Evolutionary conservation across 192 early-diverging fungal genomes (phyloP).

Genomic region (Powellomyces hirtus): DNA sequence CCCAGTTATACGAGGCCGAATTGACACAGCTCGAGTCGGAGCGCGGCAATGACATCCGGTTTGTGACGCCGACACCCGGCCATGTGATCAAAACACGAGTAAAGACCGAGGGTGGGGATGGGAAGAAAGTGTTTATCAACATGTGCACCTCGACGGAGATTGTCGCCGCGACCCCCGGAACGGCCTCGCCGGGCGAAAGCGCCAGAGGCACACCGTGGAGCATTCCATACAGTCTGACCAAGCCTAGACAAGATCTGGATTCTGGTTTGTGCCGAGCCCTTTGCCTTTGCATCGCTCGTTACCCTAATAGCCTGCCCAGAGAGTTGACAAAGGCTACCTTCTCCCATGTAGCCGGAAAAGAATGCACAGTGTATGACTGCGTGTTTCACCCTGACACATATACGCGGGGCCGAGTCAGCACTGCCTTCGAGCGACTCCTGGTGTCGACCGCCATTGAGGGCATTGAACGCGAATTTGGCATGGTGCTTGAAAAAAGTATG

Average conservation of each 20-base stretch:
- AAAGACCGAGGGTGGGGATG: slow-evolving; percentile 6
- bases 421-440: slow-evolving; percentile 43
- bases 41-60: slow-evolving; percentile 50
- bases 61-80: slow-evolving; percentile 47
- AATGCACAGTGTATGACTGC: slow-evolving; percentile 54
- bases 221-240: slow-evolving; percentile 53
- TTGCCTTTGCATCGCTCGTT: background rate
- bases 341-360: slow-evolving; percentile 31
- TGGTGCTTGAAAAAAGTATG: slow-evolving; percentile 25
- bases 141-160: slow-evolving; percentile 52
- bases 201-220: slow-evolving; percentile 40
- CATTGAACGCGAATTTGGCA: slow-evolving; percentile 47
- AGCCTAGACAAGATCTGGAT: slow-evolving; percentile 47
- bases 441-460: slow-evolving; percentile 50
- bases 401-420: slow-evolving; percentile 20
- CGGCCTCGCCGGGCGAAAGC: slow-evolving; percentile 3
- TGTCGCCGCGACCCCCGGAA: slow-evolving; percentile 18
- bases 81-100: slow-evolving; percentile 46
- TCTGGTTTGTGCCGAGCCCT: slow-evolving; percentile 29
- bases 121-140: slow-evolving; percentile 54
- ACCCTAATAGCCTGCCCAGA: too few relatives aligned
- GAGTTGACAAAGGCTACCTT: slow-evolving; percentile 4
- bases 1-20: slow-evolving; percentile 54
- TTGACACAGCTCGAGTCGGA: slow-evolving; percentile 48
- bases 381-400: slow-evolving; percentile 56